These are phyloP conservation scores for Fusarium sambucinum DNA, from an alignment of 2,329 filamentous ascomycete genomes.

Conservation along the genomic window DNA sequence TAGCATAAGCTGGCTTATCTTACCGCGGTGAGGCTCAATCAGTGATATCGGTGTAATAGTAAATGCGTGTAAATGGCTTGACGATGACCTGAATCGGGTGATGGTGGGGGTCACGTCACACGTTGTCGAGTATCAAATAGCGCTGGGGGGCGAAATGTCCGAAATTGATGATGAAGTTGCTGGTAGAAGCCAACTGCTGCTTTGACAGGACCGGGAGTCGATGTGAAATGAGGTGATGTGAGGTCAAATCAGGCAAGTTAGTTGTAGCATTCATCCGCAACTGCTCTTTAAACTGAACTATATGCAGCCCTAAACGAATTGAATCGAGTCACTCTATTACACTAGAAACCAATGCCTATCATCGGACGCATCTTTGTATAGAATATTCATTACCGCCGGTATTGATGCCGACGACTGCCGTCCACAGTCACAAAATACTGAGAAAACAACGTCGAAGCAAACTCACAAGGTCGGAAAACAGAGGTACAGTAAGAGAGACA, in stretches of 20 bases:
- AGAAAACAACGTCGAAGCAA: slow-evolving; percentile 14
- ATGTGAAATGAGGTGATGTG: slow-evolving; percentile 1
- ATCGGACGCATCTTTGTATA: slow-evolving; percentile 9
- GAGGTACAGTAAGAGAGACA: slow-evolving; percentile 27
- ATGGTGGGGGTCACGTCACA: slow-evolving; percentile 48
- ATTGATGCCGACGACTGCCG: slow-evolving; percentile 37
- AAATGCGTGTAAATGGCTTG: slow-evolving; percentile 36
- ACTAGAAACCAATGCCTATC: slow-evolving; percentile 5
- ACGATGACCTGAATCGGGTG: slow-evolving; percentile 41
- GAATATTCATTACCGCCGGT: slow-evolving; percentile 1
- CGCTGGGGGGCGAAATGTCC: slow-evolving; percentile 13
- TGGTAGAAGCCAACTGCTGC: neutral
- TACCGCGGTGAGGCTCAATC: slow-evolving; percentile 27
- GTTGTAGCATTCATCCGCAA: slow-evolving; percentile 10
- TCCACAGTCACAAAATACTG: slow-evolving; percentile 18
- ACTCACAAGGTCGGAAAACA: slow-evolving; percentile 33
- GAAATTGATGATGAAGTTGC: slow-evolving; percentile 26
- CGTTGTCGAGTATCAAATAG: slow-evolving; percentile 40
- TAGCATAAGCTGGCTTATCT: slow-evolving; percentile 23
- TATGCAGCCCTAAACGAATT: slow-evolving; percentile 26
- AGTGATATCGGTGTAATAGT: slow-evolving; percentile 20
- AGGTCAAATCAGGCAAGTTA: slow-evolving; percentile 3
- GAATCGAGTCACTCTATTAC: slow-evolving; percentile 12
- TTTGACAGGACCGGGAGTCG: slow-evolving; percentile 4
- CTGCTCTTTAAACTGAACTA: slow-evolving; percentile 6